Conservation (phyloP, 768 basidiomycete species). For the Podaxis sp. region DNA sequence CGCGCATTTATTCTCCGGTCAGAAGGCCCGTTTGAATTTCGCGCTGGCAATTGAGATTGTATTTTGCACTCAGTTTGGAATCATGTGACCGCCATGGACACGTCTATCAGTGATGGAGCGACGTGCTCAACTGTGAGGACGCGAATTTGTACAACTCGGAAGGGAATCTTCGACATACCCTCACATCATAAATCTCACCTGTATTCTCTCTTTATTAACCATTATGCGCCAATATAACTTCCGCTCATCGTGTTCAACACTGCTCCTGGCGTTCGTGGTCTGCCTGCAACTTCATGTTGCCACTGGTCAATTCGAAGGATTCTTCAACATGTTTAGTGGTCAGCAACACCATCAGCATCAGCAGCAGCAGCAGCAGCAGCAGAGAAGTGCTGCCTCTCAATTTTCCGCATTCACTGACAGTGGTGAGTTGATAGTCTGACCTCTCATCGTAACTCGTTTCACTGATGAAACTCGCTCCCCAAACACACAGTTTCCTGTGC, state of each 20-base stretch:
- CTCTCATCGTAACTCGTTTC: background rate
- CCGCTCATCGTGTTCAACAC: background rate
- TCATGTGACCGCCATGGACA: conserved; percentile 2
- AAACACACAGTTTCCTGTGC: conserved; percentile 57
- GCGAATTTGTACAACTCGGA: background rate
- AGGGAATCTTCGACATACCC: background rate
- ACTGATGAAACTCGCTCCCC: background rate
- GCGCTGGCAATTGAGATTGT: background rate
- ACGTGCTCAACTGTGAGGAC: conserved; percentile 1
- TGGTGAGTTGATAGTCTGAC: conserved; percentile 35
- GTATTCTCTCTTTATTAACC: background rate
- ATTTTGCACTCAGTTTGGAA: background rate
- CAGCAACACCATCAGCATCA: conserved; percentile 41
- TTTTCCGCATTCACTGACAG: conserved; percentile 64
- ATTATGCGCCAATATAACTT: background rate
- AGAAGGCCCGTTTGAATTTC: background rate
- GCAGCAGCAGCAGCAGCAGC: conserved; percentile 59
- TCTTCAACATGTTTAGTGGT: conserved; percentile 69
- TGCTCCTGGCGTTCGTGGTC: conserved; percentile 19
- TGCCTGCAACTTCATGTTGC: conserved; percentile 33
- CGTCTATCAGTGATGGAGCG: conserved; percentile 4
- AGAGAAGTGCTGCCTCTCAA: conserved; percentile 49
- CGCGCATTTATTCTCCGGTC: background rate
- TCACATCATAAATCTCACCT: background rate
- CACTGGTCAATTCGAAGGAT: conserved; percentile 73